Base-by-base conservation (phyloP, 257 asterid species). In the Solanum bulbocastanum region DNA sequence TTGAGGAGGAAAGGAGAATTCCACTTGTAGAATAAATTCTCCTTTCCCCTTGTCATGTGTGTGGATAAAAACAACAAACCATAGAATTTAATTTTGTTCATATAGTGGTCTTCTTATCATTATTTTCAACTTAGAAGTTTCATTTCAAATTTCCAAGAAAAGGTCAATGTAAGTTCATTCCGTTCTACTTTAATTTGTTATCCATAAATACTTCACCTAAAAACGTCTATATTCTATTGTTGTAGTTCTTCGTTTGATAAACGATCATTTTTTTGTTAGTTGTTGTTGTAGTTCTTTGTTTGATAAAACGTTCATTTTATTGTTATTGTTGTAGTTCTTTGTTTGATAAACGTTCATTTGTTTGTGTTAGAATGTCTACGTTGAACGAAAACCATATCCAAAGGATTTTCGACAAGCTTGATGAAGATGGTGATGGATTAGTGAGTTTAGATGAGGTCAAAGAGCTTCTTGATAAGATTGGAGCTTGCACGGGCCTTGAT, bases 391-490 rank as follows among this genome's bases (percentile, higher is more conserved):
- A 3, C 9, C 69, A 82, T 27, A 18, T 82, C 32, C 22, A 82
- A 27, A 81, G 81, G 42, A 89, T 89, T 25, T 91, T 91, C 86
- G 56, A 65, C 42, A 66, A 88, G 85, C 91, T 91, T 22, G 93
- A 91, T 32, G 56, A 39, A 66, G 87, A 89, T 27, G 89, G 89
- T 27, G 90, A 91, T 79, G 93, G 93, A 9, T 58, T 71, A 9
- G 90, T 91, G 66, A 89, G 91, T 44, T 44, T 90, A 58, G 91
- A 87, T 39, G 90, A 90, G 71, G 89, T 90, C 23, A 85, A 56
- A 71, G 72, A 76, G 60, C 88, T 89, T 46, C 89, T 89, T 6
- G 89, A 89, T 75, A 89, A 90, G 37, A 65, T 83, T 36, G 91
- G 91, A 46, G 68, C 87, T 69, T 44, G 85, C 52, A 32, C 88